Evolutionary conservation across 495 filamentous ascomycete genomes (phyloP), one percentile per base, ranked within the genome.

Genomic region (Sporormia fimetaria): DNA sequence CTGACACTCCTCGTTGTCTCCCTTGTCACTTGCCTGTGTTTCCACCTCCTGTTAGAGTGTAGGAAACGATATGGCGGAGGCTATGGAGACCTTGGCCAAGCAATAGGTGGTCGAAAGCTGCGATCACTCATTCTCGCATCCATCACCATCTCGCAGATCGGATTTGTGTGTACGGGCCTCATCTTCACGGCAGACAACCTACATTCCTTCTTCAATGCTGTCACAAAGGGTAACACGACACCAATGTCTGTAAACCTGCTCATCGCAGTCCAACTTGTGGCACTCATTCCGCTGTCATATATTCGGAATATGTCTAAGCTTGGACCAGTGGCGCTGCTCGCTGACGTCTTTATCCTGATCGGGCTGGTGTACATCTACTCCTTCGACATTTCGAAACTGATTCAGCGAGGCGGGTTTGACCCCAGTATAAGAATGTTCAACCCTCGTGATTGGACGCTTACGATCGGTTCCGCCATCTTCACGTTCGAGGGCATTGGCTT

Each of bases 401-500:
- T 66, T 0, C 31, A 57, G 0, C 42, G 60, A 22, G 70, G 70
- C 27, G 18, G 68, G 67, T 43, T 47, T 62, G 21, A 65, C 27
- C 18, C 16, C 1, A 50, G 61, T 1, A 71, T 80, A 3, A 56
- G 64, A 14, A 56, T 75, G 4, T 80, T 80, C 63, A 80, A 79
- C 59, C 72, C 75, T 0, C 54, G 58, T 9, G 61, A 64, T 21
- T 80, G 74, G 53, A 78, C 76, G 0, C 61, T 80, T 11, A 78
- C 72, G 28, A 63, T 80, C 36, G 76, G 76, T 37, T 65, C 72
- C 2, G 67, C 73, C 2, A 78, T 80, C 57, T 80, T 79, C 56
- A 77, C 75, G 1, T 80, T 78, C 39, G 76, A 80, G 56, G 76
- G 76, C 15, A 79, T 80, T 20, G 76, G 76, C 3, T 64, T 80